Percentiles rank a stretch among this genome's conserved stretches.
Evolutionary conservation across 352 stramenopile species (phyloP).

Genomic region (Globisporangium abappressorium): DNA sequence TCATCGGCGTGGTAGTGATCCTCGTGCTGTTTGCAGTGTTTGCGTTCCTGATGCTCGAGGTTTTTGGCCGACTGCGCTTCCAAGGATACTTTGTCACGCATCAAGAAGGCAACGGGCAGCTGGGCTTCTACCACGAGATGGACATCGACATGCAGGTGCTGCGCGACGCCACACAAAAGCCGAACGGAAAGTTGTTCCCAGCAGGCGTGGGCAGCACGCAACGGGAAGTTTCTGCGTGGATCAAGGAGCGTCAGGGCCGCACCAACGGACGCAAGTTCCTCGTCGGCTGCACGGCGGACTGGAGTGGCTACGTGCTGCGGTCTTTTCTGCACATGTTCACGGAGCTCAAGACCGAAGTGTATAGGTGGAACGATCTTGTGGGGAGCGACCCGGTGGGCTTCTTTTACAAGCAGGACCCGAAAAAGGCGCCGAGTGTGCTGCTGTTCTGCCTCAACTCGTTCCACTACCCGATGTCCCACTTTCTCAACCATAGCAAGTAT

Average conservation of each 20-base stretch:
- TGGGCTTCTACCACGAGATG: slow-evolving; percentile 83
- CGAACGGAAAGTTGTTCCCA: slow-evolving; percentile 43
- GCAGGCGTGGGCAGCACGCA: slow-evolving; percentile 28
- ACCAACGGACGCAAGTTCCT: slow-evolving; percentile 75
- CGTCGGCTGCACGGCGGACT: slow-evolving; percentile 60
- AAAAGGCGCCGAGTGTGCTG: slow-evolving; percentile 60
- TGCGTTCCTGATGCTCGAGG: slow-evolving; percentile 39
- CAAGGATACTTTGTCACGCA: slow-evolving; percentile 37
- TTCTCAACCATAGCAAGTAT: slow-evolving; percentile 59
- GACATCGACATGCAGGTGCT: slow-evolving; percentile 65
- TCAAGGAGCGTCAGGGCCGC: slow-evolving; percentile 51
- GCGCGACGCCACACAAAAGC: slow-evolving; percentile 28
- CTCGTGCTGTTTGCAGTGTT: slow-evolving; percentile 28
- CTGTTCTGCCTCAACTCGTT: slow-evolving; percentile 82
- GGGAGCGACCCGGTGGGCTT: slow-evolving; percentile 52
- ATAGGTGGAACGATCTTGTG: slow-evolving; percentile 63
- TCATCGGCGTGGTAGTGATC: neutral
- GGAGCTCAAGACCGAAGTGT: slow-evolving; percentile 52
- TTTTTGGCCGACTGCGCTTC: slow-evolving; percentile 49
- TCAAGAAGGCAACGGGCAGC: slow-evolving; percentile 38
- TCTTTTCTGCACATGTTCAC: slow-evolving; percentile 69
- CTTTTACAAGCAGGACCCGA: slow-evolving; percentile 63
- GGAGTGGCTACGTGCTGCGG: slow-evolving; percentile 60
- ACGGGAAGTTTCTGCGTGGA: slow-evolving; percentile 59
- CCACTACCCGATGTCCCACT: slow-evolving; percentile 56